These are phyloP conservation scores for Botrytis aclada DNA, from an alignment of 2,329 filamentous ascomycete genomes.

Conservation along the genomic window DNA sequence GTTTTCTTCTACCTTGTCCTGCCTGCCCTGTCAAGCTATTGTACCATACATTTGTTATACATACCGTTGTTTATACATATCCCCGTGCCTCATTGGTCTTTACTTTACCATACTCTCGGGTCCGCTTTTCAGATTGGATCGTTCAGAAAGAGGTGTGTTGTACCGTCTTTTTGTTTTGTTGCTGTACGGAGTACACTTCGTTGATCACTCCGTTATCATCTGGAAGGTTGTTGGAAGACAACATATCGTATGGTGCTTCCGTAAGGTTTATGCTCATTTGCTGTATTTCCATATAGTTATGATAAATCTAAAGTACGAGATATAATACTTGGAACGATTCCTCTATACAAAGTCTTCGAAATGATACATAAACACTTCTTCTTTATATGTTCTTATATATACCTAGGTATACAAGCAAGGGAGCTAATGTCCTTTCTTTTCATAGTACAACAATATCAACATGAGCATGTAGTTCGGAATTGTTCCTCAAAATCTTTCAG, in stretches of 20 bases:
- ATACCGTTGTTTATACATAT: background rate
- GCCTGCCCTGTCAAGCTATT: slow-evolving; percentile 2
- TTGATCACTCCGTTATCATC: background rate
- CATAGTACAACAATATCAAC: background rate
- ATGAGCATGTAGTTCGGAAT: slow-evolving; percentile 3
- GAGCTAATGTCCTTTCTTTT: background rate
- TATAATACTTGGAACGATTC: background rate
- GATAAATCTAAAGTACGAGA: background rate
- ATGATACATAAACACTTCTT: background rate
- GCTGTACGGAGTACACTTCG: background rate
- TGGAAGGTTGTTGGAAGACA: background rate
- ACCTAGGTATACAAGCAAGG: background rate
- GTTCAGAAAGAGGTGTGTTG: slow-evolving; percentile 3
- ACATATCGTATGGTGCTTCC: background rate
- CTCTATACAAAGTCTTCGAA: background rate
- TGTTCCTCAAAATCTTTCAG: background rate
- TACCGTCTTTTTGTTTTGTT: background rate
- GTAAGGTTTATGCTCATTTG: background rate
- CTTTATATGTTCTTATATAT: background rate
- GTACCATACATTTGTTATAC: background rate
- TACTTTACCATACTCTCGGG: background rate
- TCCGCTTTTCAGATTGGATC: background rate
- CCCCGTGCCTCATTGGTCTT: background rate
- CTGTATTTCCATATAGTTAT: background rate
- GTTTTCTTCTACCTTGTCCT: background rate